phyloP scores from a whole-genome alignment of 1,139 yeast genomes.

The Taphrina communis region DNA sequence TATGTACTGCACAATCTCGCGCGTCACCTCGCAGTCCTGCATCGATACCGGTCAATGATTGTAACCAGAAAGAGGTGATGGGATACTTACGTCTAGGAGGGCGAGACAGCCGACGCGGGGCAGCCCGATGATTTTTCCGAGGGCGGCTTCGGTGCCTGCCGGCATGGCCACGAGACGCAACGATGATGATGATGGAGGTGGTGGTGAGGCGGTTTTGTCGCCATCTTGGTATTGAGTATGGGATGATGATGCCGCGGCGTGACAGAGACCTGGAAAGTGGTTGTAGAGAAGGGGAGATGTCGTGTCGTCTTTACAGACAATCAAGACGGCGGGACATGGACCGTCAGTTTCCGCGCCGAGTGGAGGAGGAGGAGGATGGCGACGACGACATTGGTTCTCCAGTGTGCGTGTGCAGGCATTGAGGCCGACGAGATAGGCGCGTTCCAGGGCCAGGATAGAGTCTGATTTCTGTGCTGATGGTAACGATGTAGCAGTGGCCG shows the following conservation, averaged over 20 bases:
- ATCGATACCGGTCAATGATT: background rate
- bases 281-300: constrained; percentile 1
- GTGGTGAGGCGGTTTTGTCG: too few species aligned
- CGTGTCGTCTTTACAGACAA: constrained; percentile 14
- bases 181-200: too few species aligned
- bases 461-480: background rate
- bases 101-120: constrained; percentile 24
- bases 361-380: background rate
- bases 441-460: background rate
- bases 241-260: too few species aligned
- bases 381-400: background rate
- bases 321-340: background rate
- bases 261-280: constrained; percentile 21
- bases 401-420: constrained; percentile 20
- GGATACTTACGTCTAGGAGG: background rate
- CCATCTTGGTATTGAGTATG: background rate
- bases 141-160: constrained; percentile 6
- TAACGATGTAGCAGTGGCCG: background rate
- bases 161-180: constrained; percentile 11
- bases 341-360: background rate
- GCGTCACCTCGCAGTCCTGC: constrained; percentile 14
- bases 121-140: background rate
- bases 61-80: background rate
- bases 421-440: constrained; percentile 3
- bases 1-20: background rate